Evolutionary conservation across 108 stramenopile genomes (phyloP), one percentile per base, ranked within the genome.

Genomic region (Fragilariopsis cylindrus): DNA sequence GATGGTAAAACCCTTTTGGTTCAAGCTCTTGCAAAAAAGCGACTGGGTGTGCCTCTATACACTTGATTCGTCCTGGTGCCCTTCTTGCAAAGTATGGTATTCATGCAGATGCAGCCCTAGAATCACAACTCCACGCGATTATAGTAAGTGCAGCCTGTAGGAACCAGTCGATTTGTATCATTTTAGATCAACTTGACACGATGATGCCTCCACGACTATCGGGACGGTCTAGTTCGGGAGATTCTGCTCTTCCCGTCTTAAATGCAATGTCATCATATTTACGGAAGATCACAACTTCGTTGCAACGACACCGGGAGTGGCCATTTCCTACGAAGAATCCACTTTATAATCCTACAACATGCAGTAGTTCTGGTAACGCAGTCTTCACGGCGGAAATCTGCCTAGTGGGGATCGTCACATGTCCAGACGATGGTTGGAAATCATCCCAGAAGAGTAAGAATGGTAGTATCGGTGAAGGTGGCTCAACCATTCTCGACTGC

Each of bases 31-130:
- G 90, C 91, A 13, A 76, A 70, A 19, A 48, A 83, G 75, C 18
- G 63, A 11, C 43, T 89, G 42, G 73, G 7, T 94, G 87, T 55
- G 55, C 77, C 48, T 47, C 58, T 50, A 84, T 92, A 9, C 88
- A 94, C 76, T 63, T 89, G 7, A 71, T 94, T 44, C 81, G 75
- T 2, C 76, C 81, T 19, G 86, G 84, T 8, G 62, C 87, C 8
- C 73, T 94, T 21, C 55, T 94, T 50, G 88, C 91, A 53, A 89
- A 90, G 54, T 92, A 91, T 65, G 90, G 93, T 0, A 74, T 82
- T 39, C 80, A 77, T 54, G 89, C 93, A 5, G 91, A 94, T 85
- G 83, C 81, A 48, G 93, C 91, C 5, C 76, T 92, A 7, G 91
- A 90, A 77, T 75, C 88, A 41, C 68, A 85, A 54, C 39, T 94